Base-by-base conservation (phyloP, 306 rosid species). In the Parietaria judaica region DNA sequence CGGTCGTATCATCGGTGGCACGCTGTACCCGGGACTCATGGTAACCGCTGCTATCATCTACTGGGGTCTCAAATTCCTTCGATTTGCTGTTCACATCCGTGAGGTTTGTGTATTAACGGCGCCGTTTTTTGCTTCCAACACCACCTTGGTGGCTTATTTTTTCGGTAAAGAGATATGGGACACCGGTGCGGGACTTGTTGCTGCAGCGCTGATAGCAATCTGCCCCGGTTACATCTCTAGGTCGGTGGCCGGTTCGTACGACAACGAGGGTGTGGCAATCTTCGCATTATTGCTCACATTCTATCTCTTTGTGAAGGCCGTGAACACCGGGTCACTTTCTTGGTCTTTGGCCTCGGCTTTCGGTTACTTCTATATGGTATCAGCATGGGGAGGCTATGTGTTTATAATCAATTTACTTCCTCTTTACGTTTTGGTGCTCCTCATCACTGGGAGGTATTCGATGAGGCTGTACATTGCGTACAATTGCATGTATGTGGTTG, bases 331-430 rank as follows among this genome's bases (percentile, higher is more conserved):
- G 6, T 86, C 95, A 2, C 75, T 94, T 5, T 86, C 99, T n/a
- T 94, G 99, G 99, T 60, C 99, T 1, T 36, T 88, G 69, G 97
- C 73, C 8, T 86, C 99, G 11, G 99, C 99, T 38, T 94, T 94
- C 55, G 99, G 95, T 8, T 94, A 94, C 63, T 94, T 94, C 31
- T 94, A 94, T 51, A 94, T 94, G 99, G 99, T 94, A 66, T 94
- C 99, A 0, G 99, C 99, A 2, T 94, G 99, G 99, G 99, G 99
- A 61, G 99, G 99, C 61, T 94, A 94, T 41, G 95, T 94, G 11
- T 94, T 94, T 38, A 88, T 88, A 0, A 92, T 88, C 54, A 92
- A 92, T 67, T 66, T 88, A 79, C 77, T 92, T 43, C 96, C 96
- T 3, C 88, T 92, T 39, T 92, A 92, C 61, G 97, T 94, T 64